Percentiles rank a stretch among this genome's conserved stretches.
phyloP scores from a whole-genome alignment of 208 protist genomes.

The Novymonas esmeraldas region DNA sequence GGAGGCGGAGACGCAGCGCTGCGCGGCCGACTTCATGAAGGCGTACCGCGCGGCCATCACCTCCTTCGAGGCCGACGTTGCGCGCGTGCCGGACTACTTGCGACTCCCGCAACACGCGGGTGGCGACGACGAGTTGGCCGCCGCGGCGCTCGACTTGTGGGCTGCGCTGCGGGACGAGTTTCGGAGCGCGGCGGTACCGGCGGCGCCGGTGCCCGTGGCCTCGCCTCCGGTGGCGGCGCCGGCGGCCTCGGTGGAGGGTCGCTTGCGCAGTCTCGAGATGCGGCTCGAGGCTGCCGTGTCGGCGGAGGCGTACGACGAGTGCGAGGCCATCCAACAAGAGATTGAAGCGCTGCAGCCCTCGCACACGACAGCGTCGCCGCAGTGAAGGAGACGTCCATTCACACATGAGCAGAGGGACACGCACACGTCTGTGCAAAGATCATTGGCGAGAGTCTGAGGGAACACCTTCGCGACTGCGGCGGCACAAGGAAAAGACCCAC shows the following conservation, averaged over 20 bases:
- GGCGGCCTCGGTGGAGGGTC: too few relatives aligned
- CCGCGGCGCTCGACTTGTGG: slow-evolving; percentile 6
- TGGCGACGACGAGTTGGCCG: slow-evolving; percentile 22
- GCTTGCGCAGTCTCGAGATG: not conserved
- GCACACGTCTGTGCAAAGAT: too few relatives aligned
- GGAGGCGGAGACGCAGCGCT: slow-evolving; percentile 15
- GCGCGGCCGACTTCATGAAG: slow-evolving; percentile 1
- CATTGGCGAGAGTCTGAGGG: too few relatives aligned
- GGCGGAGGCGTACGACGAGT: slow-evolving; percentile 9
- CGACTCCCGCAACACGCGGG: slow-evolving; percentile 7
- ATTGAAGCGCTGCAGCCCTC: slow-evolving; percentile 6
- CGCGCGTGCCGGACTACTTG: slow-evolving; percentile 4
- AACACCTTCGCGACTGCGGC: too few relatives aligned
- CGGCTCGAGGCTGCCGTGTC: slow-evolving; percentile 10
- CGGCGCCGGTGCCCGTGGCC: too few relatives aligned
- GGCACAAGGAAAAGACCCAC: too few relatives aligned
- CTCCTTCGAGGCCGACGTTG: not conserved
- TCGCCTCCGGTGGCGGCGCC: not conserved
- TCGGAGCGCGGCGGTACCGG: not conserved
- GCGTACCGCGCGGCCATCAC: not conserved
- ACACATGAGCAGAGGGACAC: too few relatives aligned
- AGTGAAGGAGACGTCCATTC: too few relatives aligned
- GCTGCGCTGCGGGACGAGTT: slow-evolving; percentile 14
- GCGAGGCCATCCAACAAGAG: slow-evolving; percentile 5
- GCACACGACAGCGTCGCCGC: too few relatives aligned